These are phyloP conservation scores for Zea luxurians DNA, from an alignment of 176 grass and related monocot genomes.

Conservation along the genomic window DNA sequence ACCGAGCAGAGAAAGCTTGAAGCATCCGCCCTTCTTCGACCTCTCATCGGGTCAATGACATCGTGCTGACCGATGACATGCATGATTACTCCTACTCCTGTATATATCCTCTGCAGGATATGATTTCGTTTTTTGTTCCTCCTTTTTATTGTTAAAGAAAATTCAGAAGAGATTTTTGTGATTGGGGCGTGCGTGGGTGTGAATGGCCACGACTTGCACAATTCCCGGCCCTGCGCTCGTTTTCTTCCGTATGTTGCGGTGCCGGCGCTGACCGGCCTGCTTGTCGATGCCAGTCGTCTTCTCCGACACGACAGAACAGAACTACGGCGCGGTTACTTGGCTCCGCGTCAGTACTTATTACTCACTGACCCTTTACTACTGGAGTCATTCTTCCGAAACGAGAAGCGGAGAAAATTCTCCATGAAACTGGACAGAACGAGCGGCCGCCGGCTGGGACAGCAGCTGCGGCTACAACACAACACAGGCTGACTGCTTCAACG, in stretches of 20 bases:
- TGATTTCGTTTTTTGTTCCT: not conserved
- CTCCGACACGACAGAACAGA: not conserved
- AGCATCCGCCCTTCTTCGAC: not conserved
- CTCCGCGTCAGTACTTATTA: not conserved
- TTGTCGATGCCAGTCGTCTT: not conserved
- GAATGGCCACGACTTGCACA: not conserved
- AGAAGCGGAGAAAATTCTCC: not conserved
- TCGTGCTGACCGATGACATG: conserved; percentile 10
- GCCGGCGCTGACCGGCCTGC: conserved; percentile 18
- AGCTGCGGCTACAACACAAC: not conserved
- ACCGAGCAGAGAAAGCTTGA: not conserved
- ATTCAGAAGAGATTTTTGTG: not conserved
- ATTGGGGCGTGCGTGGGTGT: not conserved
- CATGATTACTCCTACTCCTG: conserved; percentile 12
- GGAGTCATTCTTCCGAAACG: too few species aligned
- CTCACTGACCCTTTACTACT: too few species aligned
- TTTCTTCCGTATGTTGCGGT: not conserved
- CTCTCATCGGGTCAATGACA: conserved; percentile 35
- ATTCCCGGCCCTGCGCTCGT: not conserved
- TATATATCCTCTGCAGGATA: not conserved
- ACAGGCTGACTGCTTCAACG: not conserved
- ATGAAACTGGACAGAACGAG: not conserved
- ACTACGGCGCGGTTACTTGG: not conserved
- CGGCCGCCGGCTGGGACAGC: not conserved
- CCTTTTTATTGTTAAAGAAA: not conserved